Evolutionary conservation across 345 rosid species (phyloP).

Genomic region (Microthlaspi erraticum): DNA sequence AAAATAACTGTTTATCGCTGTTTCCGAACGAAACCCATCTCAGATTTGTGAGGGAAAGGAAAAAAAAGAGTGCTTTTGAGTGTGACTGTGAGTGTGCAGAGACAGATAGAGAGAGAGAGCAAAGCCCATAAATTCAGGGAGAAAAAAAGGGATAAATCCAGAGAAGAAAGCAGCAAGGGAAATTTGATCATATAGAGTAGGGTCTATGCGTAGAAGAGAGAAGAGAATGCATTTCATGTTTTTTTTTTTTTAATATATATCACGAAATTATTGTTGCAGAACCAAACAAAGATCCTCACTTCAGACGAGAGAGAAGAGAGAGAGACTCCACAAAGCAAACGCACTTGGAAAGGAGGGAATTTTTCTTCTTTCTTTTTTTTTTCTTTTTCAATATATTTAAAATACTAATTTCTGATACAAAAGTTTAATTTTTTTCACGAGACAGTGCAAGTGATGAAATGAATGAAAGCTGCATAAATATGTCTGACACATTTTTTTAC

Average conservation of each 20-base stretch:
- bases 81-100: constrained; percentile 40
- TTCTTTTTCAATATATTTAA: background rate
- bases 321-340: constrained; percentile 42
- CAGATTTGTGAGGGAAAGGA: constrained; percentile 40
- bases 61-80: constrained; percentile 35
- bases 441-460: constrained; percentile 58
- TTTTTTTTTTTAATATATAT: background rate
- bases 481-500: constrained; percentile 41
- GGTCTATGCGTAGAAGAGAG: constrained; percentile 36
- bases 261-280: constrained; percentile 45
- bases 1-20: constrained; percentile 32
- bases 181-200: constrained; percentile 43
- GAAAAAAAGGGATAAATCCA: constrained; percentile 31
- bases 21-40: constrained; percentile 42
- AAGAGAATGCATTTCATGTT: constrained; percentile 30
- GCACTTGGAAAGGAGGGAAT: constrained; percentile 51
- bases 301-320: constrained; percentile 31
- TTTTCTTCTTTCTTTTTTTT: background rate
- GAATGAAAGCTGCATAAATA: constrained; percentile 56
- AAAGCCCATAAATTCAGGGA: constrained; percentile 34
- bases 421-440: constrained; percentile 62
- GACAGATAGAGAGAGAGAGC: constrained; percentile 34
- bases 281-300: constrained; percentile 53
- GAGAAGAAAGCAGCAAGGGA: constrained; percentile 48
- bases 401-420: constrained; percentile 35